Evolutionary conservation across 441 rosid species (phyloP).

Genomic region (Corymbia citriodora): DNA sequence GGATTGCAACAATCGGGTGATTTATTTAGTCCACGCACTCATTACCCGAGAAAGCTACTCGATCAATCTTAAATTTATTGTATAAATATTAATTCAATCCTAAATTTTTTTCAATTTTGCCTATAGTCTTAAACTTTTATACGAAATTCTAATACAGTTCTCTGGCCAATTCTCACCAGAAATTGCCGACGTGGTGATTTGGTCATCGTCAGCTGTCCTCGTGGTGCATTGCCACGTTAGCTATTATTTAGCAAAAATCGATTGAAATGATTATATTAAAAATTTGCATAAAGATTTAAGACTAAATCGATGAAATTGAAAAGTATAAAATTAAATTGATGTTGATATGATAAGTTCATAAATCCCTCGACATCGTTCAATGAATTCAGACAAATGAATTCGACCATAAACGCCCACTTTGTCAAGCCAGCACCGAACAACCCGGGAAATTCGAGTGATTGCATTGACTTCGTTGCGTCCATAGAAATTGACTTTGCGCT

Average conservation of each 20-base stretch:
- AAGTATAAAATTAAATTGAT: neutral
- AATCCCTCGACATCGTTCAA: neutral
- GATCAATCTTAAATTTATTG: too few species aligned
- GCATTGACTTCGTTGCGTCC: neutral
- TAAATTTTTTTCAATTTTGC: too few species aligned
- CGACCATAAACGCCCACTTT: neutral
- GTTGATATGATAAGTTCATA: accelerated
- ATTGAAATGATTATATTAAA: accelerated
- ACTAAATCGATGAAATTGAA: neutral
- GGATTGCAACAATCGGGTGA: neutral
- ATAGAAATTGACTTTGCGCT: neutral
- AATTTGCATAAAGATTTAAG: neutral
- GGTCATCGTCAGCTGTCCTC: too few species aligned
- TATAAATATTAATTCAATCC: too few species aligned
- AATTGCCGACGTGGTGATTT: neutral
- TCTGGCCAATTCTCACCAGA: too few species aligned
- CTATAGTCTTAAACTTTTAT: too few species aligned
- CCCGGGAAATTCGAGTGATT: neutral
- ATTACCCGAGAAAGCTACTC: neutral
- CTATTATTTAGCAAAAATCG: neutral
- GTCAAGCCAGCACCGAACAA: neutral
- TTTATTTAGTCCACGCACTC: neutral
- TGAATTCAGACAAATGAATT: neutral
- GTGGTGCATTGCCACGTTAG: accelerated
- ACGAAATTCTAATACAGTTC: too few species aligned